Base-by-base conservation (phyloP, 176 grass and related monocot genomes). In the Oryza brachyantha region DNA sequence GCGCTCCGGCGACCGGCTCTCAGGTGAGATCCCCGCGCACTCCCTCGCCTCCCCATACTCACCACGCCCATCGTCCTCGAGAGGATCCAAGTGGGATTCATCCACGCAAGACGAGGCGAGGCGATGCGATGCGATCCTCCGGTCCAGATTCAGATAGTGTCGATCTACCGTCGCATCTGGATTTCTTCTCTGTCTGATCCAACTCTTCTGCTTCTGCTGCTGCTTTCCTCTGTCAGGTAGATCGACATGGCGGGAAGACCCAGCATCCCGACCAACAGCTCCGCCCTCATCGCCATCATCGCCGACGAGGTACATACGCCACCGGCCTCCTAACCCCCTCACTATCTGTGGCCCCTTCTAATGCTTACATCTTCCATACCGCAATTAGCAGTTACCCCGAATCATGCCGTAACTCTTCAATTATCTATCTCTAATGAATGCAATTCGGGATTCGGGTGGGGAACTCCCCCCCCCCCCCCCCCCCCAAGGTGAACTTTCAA, bases 271-370 rank as follows among this genome's bases (percentile, higher is more conserved):
- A 87, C 76, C 58, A 87, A 69, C 41, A 93, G 63, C 60, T 93
- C 91, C 37, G 91, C 91, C 22, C 83, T 93, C 70, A 93, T 93
- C 64, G 86, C 86, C 43, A 93, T 93, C 83, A 93, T 93, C 54
- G 87, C 87, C 54, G 91, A 93, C 36, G 91, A 93, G 91, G 91
- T 93, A 87, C n/a, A n/a, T n/a, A n/a, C 41, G 26, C 13, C 43
- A 26, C 37, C 10, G 3, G 1, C 19, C 1, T 9, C 50, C 1
- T 21, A n/a, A n/a, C n/a, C n/a, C n/a, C n/a, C n/a, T n/a, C n/a
- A n/a, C n/a, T n/a, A n/a, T n/a, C n/a, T n/a, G n/a, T n/a, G n/a
- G n/a, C n/a, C n/a, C n/a, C n/a, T n/a, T n/a, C n/a, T n/a, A n/a
- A n/a, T n/a, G n/a, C n/a, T n/a, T n/a, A n/a, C n/a, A n/a, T n/a